Evolutionary conservation across 192 early-diverging fungal species (phyloP), one percentile per base, ranked within the genome.

Genomic region (Coemansia sp.): DNA sequence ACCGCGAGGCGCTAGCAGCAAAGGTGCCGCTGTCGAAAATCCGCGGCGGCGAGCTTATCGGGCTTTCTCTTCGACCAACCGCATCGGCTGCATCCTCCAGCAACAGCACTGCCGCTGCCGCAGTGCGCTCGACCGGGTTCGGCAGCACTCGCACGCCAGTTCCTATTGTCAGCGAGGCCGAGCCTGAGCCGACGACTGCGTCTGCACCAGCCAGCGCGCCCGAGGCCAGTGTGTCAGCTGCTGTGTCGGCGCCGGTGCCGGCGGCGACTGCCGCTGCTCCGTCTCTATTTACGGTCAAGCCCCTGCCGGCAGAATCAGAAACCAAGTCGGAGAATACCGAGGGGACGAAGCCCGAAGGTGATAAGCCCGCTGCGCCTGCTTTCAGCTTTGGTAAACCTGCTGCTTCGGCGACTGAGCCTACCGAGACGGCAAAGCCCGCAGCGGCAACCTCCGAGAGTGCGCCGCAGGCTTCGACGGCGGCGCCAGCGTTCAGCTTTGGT

Each of bases 41-140:
- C 32, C 65, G 72, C 10, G 72, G 72, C 23, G 72, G 72, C 19
- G 72, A 75, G 54, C 61, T 75, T 9, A 68, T 75, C 20, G 72
- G 72, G 1, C 56, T 75, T 20, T 75, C 72, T 1, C 45, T 68
- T 40, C 72, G 54, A 10, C 55, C 58, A 8, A 64, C 60, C 20
- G 30, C 50, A 0, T 64, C 57, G 11, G 19, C 55, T 8, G 30
- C 44, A 14, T 59, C 64, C 1, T 27, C 50, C 8, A 27, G 55
- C 0, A 39, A 30, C 30, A 23, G 56, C 31, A 42, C 34, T 9
- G 36, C 25, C 4, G 36, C 55, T 3, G 23, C 32, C 0, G 38
- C 53, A 6, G 65, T 75, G 14, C 64, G 71, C 7, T 57, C 64
- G 8, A 75, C 71, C 6, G 71, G 71, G 6, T 75, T 75, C 51